phyloP scores from a whole-genome alignment of 2,329 filamentous ascomycete genomes.

The Trichophaea hybrida region DNA sequence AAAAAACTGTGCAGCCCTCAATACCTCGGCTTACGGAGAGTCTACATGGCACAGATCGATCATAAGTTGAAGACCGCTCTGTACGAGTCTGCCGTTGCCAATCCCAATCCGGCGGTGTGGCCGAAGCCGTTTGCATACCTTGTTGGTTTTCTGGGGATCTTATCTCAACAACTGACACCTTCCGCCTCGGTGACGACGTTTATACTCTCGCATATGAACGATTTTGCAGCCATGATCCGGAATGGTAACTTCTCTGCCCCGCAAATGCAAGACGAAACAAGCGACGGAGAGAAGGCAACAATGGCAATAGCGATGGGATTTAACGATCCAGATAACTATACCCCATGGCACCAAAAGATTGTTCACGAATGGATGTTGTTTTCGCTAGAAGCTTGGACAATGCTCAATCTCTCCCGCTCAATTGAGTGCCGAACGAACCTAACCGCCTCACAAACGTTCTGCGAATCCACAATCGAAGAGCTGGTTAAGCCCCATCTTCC shows the following conservation, averaged over 20 bases:
- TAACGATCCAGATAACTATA: not conserved
- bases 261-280: not conserved
- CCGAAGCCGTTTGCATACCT: not conserved
- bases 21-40: not conserved
- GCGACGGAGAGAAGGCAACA: not conserved
- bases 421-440: not conserved
- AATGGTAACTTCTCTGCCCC: not conserved
- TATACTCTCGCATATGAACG: not conserved
- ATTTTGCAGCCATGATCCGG: not conserved
- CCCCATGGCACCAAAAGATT: not conserved
- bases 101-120: not conserved
- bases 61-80: not conserved
- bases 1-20: not conserved
- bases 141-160: not conserved
- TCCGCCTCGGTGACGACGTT: not conserved
- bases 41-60: constrained; percentile 1
- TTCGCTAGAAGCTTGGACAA: constrained; percentile 6
- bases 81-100: not conserved
- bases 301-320: not conserved
- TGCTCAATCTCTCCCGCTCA: constrained; percentile 2
- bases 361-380: constrained; percentile 5
- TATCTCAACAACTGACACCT: not conserved
- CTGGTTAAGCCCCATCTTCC: not conserved
- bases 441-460: not conserved
- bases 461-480: constrained; percentile 1